phyloP scores from a whole-genome alignment of 495 filamentous ascomycete genomes.

The Penicillium verhagenii region DNA sequence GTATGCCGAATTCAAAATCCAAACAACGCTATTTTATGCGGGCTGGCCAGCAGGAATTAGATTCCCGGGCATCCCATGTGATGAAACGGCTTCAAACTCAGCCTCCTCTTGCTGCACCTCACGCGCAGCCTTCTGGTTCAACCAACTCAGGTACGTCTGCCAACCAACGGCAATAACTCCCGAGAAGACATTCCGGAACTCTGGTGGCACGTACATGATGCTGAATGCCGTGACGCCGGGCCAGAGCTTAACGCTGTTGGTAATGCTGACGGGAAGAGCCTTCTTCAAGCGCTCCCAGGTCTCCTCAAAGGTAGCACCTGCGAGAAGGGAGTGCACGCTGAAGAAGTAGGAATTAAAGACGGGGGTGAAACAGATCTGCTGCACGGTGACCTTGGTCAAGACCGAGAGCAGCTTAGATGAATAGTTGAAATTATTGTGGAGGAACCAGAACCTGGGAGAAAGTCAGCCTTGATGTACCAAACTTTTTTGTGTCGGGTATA shows the following conservation, averaged over 20 bases:
- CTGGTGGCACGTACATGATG: constrained; percentile 76
- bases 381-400: constrained; percentile 72
- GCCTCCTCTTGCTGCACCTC: constrained; percentile 44
- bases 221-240: constrained; percentile 83
- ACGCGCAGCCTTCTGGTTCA: constrained; percentile 72
- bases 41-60: constrained; percentile 20
- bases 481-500: not conserved
- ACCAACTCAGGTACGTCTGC: constrained; percentile 84
- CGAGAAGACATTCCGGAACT: constrained; percentile 77
- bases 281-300: constrained; percentile 66
- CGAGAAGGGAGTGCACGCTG: constrained; percentile 70
- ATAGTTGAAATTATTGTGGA: constrained; percentile 80
- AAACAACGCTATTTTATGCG: constrained; percentile 24
- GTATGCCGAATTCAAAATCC: constrained; percentile 10
- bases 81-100: constrained; percentile 17
- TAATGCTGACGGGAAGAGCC: constrained; percentile 72
- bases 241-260: constrained; percentile 87
- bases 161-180: constrained; percentile 78
- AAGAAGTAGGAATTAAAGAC: constrained; percentile 93
- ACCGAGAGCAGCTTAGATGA: constrained; percentile 66
- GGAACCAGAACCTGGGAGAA: constrained; percentile 69
- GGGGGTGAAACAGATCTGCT: constrained; percentile 81
- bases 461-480: not conserved
- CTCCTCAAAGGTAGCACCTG: constrained; percentile 55
- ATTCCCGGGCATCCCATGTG: constrained; percentile 7